These are phyloP conservation scores for Alternaria viburni DNA, from an alignment of 2,329 filamentous ascomycete species.

Conservation along the genomic window DNA sequence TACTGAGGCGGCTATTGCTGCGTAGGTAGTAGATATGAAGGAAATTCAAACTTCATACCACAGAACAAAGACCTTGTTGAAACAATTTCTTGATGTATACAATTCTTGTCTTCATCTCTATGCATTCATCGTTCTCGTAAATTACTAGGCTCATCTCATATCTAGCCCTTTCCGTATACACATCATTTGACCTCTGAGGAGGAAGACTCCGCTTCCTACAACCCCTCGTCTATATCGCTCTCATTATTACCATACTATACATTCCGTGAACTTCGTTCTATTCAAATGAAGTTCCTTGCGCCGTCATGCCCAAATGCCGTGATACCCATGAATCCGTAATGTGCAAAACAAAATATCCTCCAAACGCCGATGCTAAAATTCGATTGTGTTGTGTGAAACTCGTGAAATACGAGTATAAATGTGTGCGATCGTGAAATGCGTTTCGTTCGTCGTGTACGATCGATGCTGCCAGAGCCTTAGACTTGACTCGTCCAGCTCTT, in stretches of 20 bases:
- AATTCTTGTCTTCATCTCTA: background rate
- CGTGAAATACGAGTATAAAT: background rate
- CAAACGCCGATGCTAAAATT: conserved; percentile 6
- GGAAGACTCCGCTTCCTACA: background rate
- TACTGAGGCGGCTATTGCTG: conserved; percentile 14
- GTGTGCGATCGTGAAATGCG: background rate
- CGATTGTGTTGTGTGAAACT: background rate
- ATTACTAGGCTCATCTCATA: background rate
- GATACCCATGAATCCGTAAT: background rate
- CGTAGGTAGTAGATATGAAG: background rate
- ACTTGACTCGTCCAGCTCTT: conserved; percentile 33
- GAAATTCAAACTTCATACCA: background rate
- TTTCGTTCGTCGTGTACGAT: background rate
- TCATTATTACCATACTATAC: conserved; percentile 2
- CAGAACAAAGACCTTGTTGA: background rate
- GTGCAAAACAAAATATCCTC: background rate
- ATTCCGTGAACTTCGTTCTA: background rate
- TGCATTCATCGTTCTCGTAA: background rate
- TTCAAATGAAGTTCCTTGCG: background rate
- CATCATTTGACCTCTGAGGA: background rate
- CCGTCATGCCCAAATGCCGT: background rate
- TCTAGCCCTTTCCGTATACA: background rate
- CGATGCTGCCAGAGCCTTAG: background rate
- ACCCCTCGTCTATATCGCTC: background rate
- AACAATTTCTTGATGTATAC: background rate